phyloP scores from a whole-genome alignment of 441 rosid genomes.

The Arabidopsis hybrid region DNA sequence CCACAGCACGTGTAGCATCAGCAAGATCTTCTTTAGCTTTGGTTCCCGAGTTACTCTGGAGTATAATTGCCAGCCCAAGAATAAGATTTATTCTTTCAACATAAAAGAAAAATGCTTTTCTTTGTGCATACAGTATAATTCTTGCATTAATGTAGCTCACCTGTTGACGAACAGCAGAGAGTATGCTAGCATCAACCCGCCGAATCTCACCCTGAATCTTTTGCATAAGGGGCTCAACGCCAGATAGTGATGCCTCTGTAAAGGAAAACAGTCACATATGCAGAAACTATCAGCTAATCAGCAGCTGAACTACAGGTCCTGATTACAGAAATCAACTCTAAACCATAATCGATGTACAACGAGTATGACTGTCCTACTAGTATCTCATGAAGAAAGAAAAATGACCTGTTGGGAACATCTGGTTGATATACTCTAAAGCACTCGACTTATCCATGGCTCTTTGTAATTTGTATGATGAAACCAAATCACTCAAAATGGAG shows the following conservation, averaged over 20 bases:
- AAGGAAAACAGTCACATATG: slow-evolving; percentile 32
- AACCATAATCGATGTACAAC: background rate
- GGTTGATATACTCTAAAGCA: slow-evolving; percentile 94
- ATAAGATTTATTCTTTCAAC: slow-evolving; percentile 11
- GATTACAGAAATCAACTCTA: slow-evolving; percentile 14
- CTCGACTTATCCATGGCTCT: slow-evolving; percentile 88
- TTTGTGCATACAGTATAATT: slow-evolving; percentile 1
- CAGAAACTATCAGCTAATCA: slow-evolving; percentile 26
- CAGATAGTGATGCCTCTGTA: slow-evolving; percentile 98
- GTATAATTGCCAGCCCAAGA: slow-evolving; percentile 37
- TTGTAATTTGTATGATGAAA: slow-evolving; percentile 27
- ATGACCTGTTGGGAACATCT: slow-evolving; percentile 98
- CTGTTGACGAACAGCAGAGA: slow-evolving; percentile 99
- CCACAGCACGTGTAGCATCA: slow-evolving; percentile 95
- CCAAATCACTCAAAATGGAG: slow-evolving; percentile 36
- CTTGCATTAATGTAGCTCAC: slow-evolving; percentile 45
- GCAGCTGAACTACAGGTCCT: slow-evolving; percentile 2
- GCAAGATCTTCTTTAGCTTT: slow-evolving; percentile 99
- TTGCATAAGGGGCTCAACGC: slow-evolving; percentile 98
- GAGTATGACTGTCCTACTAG: background rate
- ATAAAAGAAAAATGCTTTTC: background rate
- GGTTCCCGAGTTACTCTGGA: slow-evolving; percentile 97
- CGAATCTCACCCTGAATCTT: slow-evolving; percentile 96
- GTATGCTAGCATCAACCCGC: slow-evolving; percentile 83
- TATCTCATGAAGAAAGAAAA: slow-evolving; percentile 4